Evolutionary conservation across 2,329 filamentous ascomycete genomes (phyloP).

Genomic region (Cercospora citrullina): DNA sequence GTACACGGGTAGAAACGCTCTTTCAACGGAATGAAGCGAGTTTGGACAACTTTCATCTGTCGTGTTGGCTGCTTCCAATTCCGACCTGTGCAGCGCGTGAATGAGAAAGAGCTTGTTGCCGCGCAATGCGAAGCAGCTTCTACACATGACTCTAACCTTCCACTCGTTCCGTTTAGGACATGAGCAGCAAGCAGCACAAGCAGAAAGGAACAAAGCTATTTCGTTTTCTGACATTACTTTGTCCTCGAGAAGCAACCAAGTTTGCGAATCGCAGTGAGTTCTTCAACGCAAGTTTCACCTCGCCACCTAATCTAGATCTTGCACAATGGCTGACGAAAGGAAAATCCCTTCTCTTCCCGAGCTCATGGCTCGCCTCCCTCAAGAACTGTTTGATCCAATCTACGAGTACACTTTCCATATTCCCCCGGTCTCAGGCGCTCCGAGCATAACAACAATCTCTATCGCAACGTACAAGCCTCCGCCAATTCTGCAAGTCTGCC

Average conservation of each 20-base stretch:
- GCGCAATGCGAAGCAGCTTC: neutral
- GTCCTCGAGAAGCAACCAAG: neutral
- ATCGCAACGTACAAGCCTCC: neutral
- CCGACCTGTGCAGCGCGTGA: neutral
- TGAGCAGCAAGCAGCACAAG: neutral
- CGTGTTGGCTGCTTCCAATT: neutral
- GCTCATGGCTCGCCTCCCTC: neutral
- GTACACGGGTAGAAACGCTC: neutral
- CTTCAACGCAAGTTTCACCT: neutral
- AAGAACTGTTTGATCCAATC: neutral
- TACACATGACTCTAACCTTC: neutral
- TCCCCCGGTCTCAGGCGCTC: neutral
- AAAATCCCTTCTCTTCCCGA: neutral
- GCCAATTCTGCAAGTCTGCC: neutral
- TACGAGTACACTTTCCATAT: neutral
- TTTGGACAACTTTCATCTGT: neutral
- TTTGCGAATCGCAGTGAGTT: neutral
- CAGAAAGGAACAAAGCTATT: neutral
- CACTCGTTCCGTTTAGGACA: neutral
- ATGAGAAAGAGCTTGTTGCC: neutral
- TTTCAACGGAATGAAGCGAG: neutral
- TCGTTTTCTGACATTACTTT: neutral
- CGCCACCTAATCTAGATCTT: neutral
- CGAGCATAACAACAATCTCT: neutral
- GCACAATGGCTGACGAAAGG: neutral